Evolutionary conservation across 2,329 filamentous ascomycete species (phyloP), one percentile per base, ranked within the genome.

Genomic region (Aureobasidium sp.): DNA sequence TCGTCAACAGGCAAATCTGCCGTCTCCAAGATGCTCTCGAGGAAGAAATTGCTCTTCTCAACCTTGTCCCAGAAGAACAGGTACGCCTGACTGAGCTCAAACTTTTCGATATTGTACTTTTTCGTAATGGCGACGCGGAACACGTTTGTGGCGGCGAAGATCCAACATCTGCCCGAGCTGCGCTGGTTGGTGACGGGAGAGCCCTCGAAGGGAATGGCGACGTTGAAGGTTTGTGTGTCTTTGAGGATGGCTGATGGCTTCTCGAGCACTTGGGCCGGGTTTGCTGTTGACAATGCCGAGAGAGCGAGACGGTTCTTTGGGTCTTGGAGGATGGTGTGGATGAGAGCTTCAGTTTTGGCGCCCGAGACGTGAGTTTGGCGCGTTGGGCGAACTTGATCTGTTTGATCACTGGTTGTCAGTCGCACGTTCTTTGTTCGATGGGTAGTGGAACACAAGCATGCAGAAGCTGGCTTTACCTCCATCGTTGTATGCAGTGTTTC

Each of bases 11-110:
- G 84, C 68, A 91, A 81, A 57, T 79, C 77, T 0, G 84, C 81
- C 0, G 91, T 95, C 65, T 90, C 85, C 61, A 96, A 82, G 64
- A 93, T 84, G 69, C 89, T 88, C 75, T 95, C 90, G 19, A 96
- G 81, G 76, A 95, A 96, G 78, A 84, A 96, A 74, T 96, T 96
- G 9, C 88, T 82, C 75, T 96, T 96, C 74, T 96, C 91, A 22
- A 96, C 83, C 77, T 96, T 96, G 74, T 96, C 91, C 87, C 89
- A 95, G 81, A 91, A 96, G 77, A 93, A 96, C 4, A 96, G 81
- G 70, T 95, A 95, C 1, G 87, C 81, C 75, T 96, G 91, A 33
- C 87, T 91, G n/a, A 96, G 80, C 78, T 96, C 89, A 69, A 96
- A 95, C 59, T 82, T 79, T 50, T 86, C 82, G 22, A 96, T 82